Base-by-base conservation (phyloP, 371 early-diverging fungal genomes). In the Mucor lusitanicus region DNA sequence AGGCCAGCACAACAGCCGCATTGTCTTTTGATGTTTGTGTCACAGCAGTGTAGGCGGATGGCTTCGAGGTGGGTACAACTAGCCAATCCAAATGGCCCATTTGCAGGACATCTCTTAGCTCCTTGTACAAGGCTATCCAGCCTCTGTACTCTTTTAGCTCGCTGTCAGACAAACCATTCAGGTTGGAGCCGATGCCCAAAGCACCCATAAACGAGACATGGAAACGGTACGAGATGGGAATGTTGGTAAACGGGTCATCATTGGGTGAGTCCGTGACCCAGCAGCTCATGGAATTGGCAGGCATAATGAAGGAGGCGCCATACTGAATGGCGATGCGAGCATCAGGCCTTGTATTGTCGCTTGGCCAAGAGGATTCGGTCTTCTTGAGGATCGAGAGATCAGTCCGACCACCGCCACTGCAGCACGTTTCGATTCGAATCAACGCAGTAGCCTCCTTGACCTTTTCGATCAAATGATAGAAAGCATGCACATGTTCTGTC, bases 401-500 rank as follows among this genome's bases (percentile, higher is more conserved):
- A 19, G 77, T 73, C 12, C 84, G 69, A 2, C 82, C 82, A 32
- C 84, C 84, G 23, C 84, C 84, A 56, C 82, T 80, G 11, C 73
- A 70, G 28, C 84, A 83, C 11, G 72, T 69, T 61, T 83, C 84
- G n/a, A 81, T 73, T 32, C 59, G 37, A 4, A 83, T 53, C 0
- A 59, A 17, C 6, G 72, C 70, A 42, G 68, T 76, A 0, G 64
- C 63, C 1, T 37, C 40, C 44, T 75, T 78, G 19, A 83, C 56
- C 12, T 48, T 44, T 7, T 42, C 40, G 0, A 83, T 33, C 42
- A 83, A 30, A 11, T 39, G 17, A 33, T 81, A 69, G 11, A 71
- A 76, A 2, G 60, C 59, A 1, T 54, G 39, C 0, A 71, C 74
- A 32, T 74, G 70, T 1, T 46, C 63, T 3, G 69, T 53, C 74